A percentile compares a stretch with the other conserved stretches of the same genome.
Evolutionary conservation across 495 filamentous ascomycete species (phyloP).

Genomic region (Aspergillus sclerotiicarbonarius): DNA sequence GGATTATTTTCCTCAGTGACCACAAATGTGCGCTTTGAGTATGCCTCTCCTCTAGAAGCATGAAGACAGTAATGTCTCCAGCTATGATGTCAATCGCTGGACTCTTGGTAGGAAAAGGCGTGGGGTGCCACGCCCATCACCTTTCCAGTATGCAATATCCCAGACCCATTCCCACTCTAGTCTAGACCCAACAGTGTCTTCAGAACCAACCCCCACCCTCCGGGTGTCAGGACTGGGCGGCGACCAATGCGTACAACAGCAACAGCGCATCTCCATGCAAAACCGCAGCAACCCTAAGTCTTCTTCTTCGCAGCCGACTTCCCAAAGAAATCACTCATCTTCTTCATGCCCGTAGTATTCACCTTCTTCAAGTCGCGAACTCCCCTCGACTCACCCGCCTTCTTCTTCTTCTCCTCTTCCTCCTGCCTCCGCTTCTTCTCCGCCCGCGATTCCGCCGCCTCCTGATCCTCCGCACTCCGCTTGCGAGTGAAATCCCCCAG

Average conservation of each 20-base stretch:
- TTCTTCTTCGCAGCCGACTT: slow-evolving; percentile 56
- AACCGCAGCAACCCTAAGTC: slow-evolving; percentile 6
- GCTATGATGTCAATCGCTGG: too few species aligned
- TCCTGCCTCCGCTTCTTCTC: slow-evolving; percentile 67
- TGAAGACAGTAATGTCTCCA: not conserved
- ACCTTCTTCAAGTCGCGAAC: slow-evolving; percentile 83
- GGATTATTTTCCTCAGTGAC: not conserved
- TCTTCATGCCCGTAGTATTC: slow-evolving; percentile 89
- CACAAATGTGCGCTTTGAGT: not conserved
- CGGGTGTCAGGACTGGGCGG: too few species aligned
- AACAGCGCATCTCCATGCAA: not conserved
- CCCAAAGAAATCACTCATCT: slow-evolving; percentile 90
- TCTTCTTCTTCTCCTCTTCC: slow-evolving; percentile 74
- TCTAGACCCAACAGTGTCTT: too few species aligned
- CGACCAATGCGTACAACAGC: not conserved
- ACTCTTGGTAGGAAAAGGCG: too few species aligned
- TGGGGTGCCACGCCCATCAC: too few species aligned
- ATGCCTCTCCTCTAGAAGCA: not conserved
- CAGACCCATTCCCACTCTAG: too few species aligned
- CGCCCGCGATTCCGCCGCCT: slow-evolving; percentile 43
- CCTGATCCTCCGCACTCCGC: slow-evolving; percentile 67
- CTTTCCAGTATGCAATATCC: too few species aligned
- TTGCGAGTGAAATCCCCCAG: slow-evolving; percentile 75
- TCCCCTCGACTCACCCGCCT: slow-evolving; percentile 66
- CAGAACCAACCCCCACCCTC: too few species aligned